phyloP scores from a whole-genome alignment of 108 stramenopile genomes.

The Poteriospumella lacustris region DNA sequence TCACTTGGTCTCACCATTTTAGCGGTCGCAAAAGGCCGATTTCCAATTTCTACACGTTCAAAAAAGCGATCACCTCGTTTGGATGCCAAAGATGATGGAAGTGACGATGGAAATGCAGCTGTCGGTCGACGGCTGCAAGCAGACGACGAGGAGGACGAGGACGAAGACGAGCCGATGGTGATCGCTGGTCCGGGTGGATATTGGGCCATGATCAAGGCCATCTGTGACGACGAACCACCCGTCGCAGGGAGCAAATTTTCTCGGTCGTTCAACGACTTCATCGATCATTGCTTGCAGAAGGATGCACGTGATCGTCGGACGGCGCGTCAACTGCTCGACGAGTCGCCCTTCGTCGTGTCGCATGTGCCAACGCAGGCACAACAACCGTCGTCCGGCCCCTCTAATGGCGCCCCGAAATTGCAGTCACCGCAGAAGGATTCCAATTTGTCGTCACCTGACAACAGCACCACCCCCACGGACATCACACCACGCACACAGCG shows the following conservation, averaged over 20 bases:
- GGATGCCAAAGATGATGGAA: background rate
- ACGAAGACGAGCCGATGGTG: background rate
- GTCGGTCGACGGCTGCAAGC: no score
- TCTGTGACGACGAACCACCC: constrained; percentile 4
- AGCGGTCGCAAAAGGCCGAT: constrained; percentile 12
- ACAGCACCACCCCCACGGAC: no score
- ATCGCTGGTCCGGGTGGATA: constrained; percentile 24
- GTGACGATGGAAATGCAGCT: no score
- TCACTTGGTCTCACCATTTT: constrained; percentile 15
- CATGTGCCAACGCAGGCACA: no score
- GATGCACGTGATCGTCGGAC: background rate
- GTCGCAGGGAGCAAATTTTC: background rate
- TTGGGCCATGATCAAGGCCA: constrained; percentile 30
- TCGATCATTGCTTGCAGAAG: constrained; percentile 12
- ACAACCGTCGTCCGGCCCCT: no score
- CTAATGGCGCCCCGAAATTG: no score
- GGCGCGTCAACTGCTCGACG: background rate
- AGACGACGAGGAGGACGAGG: background rate
- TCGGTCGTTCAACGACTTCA: background rate
- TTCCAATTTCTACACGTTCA: constrained; percentile 27
- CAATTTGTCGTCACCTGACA: no score
- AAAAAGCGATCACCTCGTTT: no score
- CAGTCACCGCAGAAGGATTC: no score
- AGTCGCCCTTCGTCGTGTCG: background rate
- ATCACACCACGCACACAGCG: no score